phyloP scores from a whole-genome alignment of 2,329 filamentous ascomycete species.

The Fusarium agapanthi region DNA sequence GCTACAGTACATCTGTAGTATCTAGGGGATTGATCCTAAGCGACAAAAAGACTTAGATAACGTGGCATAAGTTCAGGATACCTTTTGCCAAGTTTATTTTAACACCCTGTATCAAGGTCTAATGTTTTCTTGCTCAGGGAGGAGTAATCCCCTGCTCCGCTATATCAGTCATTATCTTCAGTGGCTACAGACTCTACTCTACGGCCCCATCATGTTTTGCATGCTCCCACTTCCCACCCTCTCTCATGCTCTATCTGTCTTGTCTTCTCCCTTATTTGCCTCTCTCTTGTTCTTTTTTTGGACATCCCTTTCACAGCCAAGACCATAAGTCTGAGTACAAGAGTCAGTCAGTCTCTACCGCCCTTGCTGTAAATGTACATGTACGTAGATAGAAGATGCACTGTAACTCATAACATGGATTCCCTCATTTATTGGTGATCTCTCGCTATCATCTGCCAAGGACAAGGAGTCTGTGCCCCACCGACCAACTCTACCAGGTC shows the following conservation, averaged over 20 bases:
- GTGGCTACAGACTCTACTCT: background rate
- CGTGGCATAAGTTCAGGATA: too few species aligned
- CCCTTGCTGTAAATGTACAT: background rate
- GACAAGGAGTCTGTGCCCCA: slow-evolving; percentile 27
- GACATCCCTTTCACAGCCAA: slow-evolving; percentile 14
- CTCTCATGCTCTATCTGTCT: background rate
- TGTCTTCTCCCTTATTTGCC: background rate
- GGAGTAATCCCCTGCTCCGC: background rate
- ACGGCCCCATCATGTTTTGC: slow-evolving; percentile 3
- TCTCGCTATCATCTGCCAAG: slow-evolving; percentile 22
- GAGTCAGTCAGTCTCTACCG: slow-evolving; percentile 16
- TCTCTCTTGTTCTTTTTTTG: slow-evolving; percentile 2
- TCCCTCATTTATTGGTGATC: slow-evolving; percentile 11
- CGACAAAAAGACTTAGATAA: too few species aligned
- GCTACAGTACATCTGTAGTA: background rate
- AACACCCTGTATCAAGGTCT: too few species aligned
- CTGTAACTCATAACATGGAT: background rate
- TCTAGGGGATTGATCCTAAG: background rate
- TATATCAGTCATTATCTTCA: slow-evolving; percentile 9
- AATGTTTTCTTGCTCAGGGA: too few species aligned
- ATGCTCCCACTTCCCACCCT: slow-evolving; percentile 18
- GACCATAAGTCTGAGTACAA: slow-evolving; percentile 2
- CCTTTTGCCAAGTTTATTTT: too few species aligned
- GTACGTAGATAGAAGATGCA: background rate
- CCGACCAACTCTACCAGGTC: slow-evolving; percentile 27